A percentile compares a stretch with the other conserved stretches of the same genome.
These are phyloP conservation scores for Athelia psychrophila DNA, from an alignment of 1,284 basidiomycete genomes.

Conservation along the genomic window DNA sequence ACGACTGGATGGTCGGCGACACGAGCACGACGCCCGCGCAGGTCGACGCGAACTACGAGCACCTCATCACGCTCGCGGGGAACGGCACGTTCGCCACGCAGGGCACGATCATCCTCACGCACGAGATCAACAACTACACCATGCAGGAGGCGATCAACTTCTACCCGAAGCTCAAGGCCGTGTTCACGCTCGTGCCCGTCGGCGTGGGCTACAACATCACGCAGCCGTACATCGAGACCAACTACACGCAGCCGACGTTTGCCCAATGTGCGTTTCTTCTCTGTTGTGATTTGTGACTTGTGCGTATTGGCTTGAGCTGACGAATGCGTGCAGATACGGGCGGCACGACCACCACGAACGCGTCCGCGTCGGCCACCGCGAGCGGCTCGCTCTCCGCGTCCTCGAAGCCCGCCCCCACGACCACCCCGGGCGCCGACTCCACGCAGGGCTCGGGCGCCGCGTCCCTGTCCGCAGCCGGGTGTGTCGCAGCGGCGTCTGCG, in stretches of 20 bases:
- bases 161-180: constrained; percentile 35
- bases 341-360: no score
- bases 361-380: no score
- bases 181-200: constrained; percentile 47
- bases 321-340: constrained; percentile 39
- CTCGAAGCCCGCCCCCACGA: no score
- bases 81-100: constrained; percentile 38
- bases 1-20: constrained; percentile 62
- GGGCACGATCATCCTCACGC: constrained; percentile 48
- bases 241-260: constrained; percentile 37
- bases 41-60: constrained; percentile 41
- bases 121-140: constrained; percentile 48
- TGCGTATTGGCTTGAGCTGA: no score
- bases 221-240: constrained; percentile 44
- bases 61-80: constrained; percentile 32
- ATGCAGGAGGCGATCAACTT: constrained; percentile 44
- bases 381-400: no score
- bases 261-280: constrained; percentile 42
- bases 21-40: constrained; percentile 29
- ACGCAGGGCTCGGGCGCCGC: no score
- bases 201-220: constrained; percentile 43
- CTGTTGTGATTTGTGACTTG: no score
- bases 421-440: no score
- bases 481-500: no score
- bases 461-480: no score